Percentiles rank a stretch among this genome's conserved stretches.
Conservation (phyloP, 2,329 filamentous ascomycete genomes). For the Coniosporium tulheliwenetii region DNA sequence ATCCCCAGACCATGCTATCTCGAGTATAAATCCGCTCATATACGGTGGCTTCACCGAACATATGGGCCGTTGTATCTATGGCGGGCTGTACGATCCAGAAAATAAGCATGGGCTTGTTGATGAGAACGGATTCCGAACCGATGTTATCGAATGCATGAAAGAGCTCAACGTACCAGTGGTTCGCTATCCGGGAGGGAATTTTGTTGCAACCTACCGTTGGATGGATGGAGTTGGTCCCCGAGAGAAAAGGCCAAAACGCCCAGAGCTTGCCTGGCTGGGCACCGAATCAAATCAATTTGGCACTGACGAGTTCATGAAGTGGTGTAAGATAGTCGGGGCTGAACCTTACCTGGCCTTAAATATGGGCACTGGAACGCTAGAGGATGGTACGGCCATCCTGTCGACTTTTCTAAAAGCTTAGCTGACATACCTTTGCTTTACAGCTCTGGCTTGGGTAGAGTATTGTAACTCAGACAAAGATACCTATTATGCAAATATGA, state of each 20-base stretch:
- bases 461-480: conserved; percentile 71
- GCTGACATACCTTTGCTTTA: conserved; percentile 16
- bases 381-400: conserved; percentile 30
- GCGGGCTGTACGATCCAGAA: conserved; percentile 66
- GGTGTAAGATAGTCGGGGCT: conserved; percentile 57
- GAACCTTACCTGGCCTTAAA: conserved; percentile 72
- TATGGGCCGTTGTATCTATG: conserved; percentile 82
- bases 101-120: conserved; percentile 49
- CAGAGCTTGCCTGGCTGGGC: conserved; percentile 66
- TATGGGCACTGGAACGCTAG: conserved; percentile 56
- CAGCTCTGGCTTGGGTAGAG: conserved; percentile 62
- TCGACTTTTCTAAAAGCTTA: not conserved
- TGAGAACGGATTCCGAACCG: conserved; percentile 58
- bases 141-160: conserved; percentile 59
- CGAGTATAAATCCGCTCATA: conserved; percentile 22
- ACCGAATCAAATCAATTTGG: conserved; percentile 67
- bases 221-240: conserved; percentile 62
- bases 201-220: conserved; percentile 77
- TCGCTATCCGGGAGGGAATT: conserved; percentile 72
- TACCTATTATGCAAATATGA: conserved; percentile 69
- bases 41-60: conserved; percentile 84
- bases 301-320: conserved; percentile 75
- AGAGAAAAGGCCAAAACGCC: conserved; percentile 49
- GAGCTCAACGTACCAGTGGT: conserved; percentile 64
- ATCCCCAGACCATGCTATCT: no score